Evolutionary conservation across 352 stramenopile genomes (phyloP).

Genomic region (Pythium chondricola): DNA sequence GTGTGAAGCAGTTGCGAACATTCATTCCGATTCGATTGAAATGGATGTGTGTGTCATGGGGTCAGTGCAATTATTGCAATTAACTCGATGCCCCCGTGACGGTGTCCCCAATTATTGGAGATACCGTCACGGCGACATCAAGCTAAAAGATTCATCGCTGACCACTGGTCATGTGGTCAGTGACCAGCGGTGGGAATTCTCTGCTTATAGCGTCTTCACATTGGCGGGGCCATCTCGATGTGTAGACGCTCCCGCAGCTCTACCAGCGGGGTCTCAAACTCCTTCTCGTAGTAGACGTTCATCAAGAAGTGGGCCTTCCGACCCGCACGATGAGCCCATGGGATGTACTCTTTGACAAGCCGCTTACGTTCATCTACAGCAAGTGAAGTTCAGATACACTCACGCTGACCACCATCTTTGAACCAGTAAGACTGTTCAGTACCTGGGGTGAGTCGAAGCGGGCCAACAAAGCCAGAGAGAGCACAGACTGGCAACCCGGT

Average conservation of each 20-base stretch:
- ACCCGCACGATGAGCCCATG: constrained; percentile 86
- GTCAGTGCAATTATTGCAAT: too few relatives aligned
- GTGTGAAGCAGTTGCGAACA: too few relatives aligned
- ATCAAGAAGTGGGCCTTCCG: constrained; percentile 78
- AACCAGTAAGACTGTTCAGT: not conserved
- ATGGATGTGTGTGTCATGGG: too few relatives aligned
- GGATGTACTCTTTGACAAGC: constrained; percentile 88
- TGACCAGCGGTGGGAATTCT: not conserved
- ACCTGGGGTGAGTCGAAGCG: constrained; percentile 67
- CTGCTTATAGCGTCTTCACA: constrained; percentile 2
- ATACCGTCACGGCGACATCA: too few relatives aligned
- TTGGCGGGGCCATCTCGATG: constrained; percentile 12
- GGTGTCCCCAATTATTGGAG: too few relatives aligned
- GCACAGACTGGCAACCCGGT: constrained; percentile 92
- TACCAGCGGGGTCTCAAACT: constrained; percentile 89
- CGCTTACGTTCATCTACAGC: constrained; percentile 54
- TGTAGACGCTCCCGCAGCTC: constrained; percentile 70
- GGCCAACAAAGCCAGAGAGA: constrained; percentile 89
- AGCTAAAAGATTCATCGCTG: too few relatives aligned
- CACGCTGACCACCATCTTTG: too few relatives aligned
- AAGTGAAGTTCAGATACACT: not conserved
- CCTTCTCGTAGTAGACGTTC: constrained; percentile 94
- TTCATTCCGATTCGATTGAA: too few relatives aligned
- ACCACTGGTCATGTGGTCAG: too few relatives aligned
- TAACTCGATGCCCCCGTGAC: too few relatives aligned